Evolutionary conservation across 495 filamentous ascomycete species (phyloP), one percentile per base, ranked within the genome.

Genomic region (Penicillium lagena): DNA sequence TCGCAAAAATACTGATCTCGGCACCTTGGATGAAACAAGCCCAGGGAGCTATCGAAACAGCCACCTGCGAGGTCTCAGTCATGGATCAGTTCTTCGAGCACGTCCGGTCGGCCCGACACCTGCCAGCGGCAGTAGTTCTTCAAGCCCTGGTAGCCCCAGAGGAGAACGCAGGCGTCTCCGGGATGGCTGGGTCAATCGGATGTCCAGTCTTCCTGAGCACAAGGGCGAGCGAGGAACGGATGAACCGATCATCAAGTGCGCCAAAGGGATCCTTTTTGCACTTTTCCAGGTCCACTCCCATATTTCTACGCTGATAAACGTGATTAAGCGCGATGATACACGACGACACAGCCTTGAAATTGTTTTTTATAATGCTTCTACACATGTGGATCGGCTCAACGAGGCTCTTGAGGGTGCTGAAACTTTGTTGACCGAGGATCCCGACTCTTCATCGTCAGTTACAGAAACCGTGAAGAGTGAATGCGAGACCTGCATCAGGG

Each of bases 221-320:
- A 87, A 86, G 50, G 76, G 82, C 30, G 77, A 86, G 48, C 74
- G 68, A 17, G 62, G 67, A 35, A 67, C 71, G 0, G 74, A 71
- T 12, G 79, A 85, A 52, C 78, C 83, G 2, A 75, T 91, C 1
- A 71, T 90, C 29, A 85, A 90, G 59, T 81, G 82, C 31, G 88
- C 87, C 7, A 90, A 89, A 56, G 85, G 87, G n/a, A 83, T 97
- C 14, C 71, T 95, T 3, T 95, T 90, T 56, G 82, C 90, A 15
- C 74, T 96, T 34, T 83, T 84, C 47, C 87, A 90, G 53, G 75
- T 93, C 29, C 85, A 91, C 53, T 82, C 81, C 7, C 79, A 84
- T 60, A 82, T 90, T 49, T 79, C 83, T 43, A 81, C 79, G 35
- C 64, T 94, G 43, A 81, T 85, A 47, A 78, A 80, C 47, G 70